Evolutionary conservation across 345 rosid genomes (phyloP), one percentile per base, ranked within the genome.

Genomic region (Isatis tinctoria): DNA sequence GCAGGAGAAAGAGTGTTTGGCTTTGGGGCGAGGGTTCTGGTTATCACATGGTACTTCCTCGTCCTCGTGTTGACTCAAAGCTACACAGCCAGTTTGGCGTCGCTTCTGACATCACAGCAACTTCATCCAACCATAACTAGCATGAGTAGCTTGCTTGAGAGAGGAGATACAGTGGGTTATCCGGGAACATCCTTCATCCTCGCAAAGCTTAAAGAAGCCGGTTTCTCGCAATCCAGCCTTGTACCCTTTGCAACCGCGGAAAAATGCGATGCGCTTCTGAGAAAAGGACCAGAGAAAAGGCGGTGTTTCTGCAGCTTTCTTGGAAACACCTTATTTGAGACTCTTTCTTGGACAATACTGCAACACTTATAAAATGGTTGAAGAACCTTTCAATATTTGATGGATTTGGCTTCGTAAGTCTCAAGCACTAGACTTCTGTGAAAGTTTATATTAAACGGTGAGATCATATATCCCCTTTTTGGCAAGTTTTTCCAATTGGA

Each of bases 71-170:
- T 92, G 12, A 86, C 84, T 1, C 91, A 88, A 49, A 87, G 92
- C 17, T 92, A 90, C 76, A 84, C 98, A 0, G 98, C 97, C 8
- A 88, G 84, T 61, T 84, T 90, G 11, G 74, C 93, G 0, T 85
- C 96, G 2, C 80, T 84, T 10, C 62, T 90, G 3, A 87, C 93
- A 0, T 82, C 89, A 2, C 83, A 89, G 3, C 79, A 82, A 24
- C 74, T 88, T 1, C 6, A 78, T 36, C 98, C 98, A 1, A 74
- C 85, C 1, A 73, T 75, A 10, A 82, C 81, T 0, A 84, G 82
- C 36, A 77, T 86, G 20, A 26, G 64, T 0, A 76, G 75, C 44
- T 86, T 90, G 47, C 54, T 84, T 1, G 79, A 13, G 43, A 80
- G 17, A 37, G 80, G 79, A 44, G 84, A 80, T 1, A 35, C 0